Conservation (phyloP, 208 protist genomes). For the Angomonas deanei region DNA sequence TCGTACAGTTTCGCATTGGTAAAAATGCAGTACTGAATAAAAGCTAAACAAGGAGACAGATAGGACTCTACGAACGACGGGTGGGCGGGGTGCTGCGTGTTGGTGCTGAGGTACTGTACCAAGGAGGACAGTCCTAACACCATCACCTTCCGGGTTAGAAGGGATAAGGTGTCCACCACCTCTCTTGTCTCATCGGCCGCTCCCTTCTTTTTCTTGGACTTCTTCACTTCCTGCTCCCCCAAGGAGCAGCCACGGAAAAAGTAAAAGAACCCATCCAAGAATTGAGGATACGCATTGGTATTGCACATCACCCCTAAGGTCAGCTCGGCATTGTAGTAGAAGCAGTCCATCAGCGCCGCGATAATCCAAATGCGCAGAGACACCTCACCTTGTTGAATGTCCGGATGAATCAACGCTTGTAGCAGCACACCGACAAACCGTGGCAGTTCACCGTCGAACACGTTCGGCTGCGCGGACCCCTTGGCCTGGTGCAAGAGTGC, state of each 20-base stretch:
- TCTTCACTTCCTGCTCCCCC: constrained; percentile 4
- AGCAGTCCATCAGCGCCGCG: constrained; percentile 78
- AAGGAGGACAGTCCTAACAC: constrained; percentile 58
- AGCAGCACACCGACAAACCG: constrained; percentile 65
- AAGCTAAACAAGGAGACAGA: constrained; percentile 23
- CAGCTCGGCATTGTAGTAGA: constrained; percentile 74
- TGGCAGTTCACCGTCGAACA: constrained; percentile 57
- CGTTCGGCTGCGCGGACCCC: constrained; percentile 17
- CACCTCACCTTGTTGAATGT: constrained; percentile 39
- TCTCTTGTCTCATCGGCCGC: constrained; percentile 28
- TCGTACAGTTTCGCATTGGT: constrained; percentile 48
- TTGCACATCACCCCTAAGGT: constrained; percentile 52
- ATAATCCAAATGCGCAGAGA: constrained; percentile 73
- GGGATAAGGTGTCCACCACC: constrained; percentile 55
- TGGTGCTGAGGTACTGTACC: constrained; percentile 15
- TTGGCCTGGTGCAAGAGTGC: constrained; percentile 86
- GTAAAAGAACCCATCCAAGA: constrained; percentile 71
- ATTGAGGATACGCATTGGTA: constrained; percentile 48
- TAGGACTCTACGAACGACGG: constrained; percentile 32
- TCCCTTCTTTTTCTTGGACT: constrained; percentile 28
- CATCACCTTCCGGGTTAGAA: constrained; percentile 79
- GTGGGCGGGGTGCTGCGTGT: constrained; percentile 3
- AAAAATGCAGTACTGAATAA: constrained; percentile 82
- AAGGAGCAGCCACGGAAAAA: constrained; percentile 53
- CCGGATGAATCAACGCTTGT: constrained; percentile 55